phyloP scores from a whole-genome alignment of 2,329 filamentous ascomycete genomes.

The Alternaria consortialis region DNA sequence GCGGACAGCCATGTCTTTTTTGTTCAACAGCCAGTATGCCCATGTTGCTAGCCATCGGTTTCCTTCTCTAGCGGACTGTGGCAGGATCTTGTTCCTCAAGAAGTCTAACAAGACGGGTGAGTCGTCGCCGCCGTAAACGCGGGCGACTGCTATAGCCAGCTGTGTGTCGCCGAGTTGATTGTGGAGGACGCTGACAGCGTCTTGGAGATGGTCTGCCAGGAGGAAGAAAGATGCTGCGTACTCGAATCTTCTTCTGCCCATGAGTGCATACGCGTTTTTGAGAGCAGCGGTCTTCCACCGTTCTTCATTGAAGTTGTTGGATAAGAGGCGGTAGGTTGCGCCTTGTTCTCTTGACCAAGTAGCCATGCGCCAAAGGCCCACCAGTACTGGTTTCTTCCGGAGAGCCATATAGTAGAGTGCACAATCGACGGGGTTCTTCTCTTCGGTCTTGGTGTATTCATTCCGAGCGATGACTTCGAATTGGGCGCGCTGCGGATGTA shows the following conservation, averaged over 20 bases:
- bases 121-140: conserved; percentile 87
- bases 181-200: conserved; percentile 85
- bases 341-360: conserved; percentile 86
- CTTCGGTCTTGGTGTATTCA: conserved; percentile 87
- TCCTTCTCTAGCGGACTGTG: conserved; percentile 78
- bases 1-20: conserved; percentile 83
- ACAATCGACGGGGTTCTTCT: conserved; percentile 90
- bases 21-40: conserved; percentile 91
- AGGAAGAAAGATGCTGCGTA: conserved; percentile 98
- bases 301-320: conserved; percentile 88
- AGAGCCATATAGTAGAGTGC: conserved; percentile 91
- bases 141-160: conserved; percentile 84
- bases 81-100: conserved; percentile 80
- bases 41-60: conserved; percentile 95
- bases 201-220: conserved; percentile 82
- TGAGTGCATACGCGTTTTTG: conserved; percentile 95
- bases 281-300: conserved; percentile 89
- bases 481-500: conserved; percentile 67
- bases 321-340: conserved; percentile 79
- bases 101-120: conserved; percentile 77
- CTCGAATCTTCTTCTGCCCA: conserved; percentile 90
- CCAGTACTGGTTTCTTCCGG: conserved; percentile 86
- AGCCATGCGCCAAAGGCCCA: conserved; percentile 95
- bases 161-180: conserved; percentile 90
- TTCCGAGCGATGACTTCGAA: conserved; percentile 92